Conservation (phyloP, 371 early-diverging fungal species). For the Rhizoclosmatium hyalinum region DNA sequence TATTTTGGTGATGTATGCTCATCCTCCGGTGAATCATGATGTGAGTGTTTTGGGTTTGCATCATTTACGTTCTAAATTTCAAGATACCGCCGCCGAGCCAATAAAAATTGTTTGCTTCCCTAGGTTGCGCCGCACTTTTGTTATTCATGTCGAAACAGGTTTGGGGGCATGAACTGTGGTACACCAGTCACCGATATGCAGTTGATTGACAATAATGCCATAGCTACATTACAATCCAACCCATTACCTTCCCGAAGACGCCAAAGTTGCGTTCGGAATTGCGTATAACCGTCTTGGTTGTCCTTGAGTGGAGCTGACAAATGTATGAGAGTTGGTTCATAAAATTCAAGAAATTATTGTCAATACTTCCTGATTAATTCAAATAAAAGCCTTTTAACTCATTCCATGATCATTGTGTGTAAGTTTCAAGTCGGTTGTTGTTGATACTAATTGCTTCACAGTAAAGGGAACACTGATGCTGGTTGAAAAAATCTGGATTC, state of each 20-base stretch:
- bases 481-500: neutral
- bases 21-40: neutral
- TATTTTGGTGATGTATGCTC: no score
- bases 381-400: neutral
- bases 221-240: neutral
- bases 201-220: neutral
- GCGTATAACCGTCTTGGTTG: neutral
- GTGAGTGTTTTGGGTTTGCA: neutral
- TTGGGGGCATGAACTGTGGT: constrained; percentile 4
- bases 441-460: neutral
- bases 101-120: neutral
- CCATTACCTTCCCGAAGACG: neutral
- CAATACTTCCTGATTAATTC: neutral
- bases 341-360: neutral
- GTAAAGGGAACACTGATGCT: neutral
- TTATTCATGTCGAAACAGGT: neutral
- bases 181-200: neutral
- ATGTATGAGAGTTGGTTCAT: neutral
- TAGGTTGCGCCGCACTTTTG: neutral
- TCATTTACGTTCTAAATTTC: neutral
- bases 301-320: neutral
- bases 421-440: neutral
- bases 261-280: neutral
- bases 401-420: neutral
- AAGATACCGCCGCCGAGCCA: neutral